Percentiles rank a stretch among this genome's conserved stretches.
These are phyloP conservation scores for Cercophora samala DNA, from an alignment of 495 filamentous ascomycete genomes.

Conservation along the genomic window DNA sequence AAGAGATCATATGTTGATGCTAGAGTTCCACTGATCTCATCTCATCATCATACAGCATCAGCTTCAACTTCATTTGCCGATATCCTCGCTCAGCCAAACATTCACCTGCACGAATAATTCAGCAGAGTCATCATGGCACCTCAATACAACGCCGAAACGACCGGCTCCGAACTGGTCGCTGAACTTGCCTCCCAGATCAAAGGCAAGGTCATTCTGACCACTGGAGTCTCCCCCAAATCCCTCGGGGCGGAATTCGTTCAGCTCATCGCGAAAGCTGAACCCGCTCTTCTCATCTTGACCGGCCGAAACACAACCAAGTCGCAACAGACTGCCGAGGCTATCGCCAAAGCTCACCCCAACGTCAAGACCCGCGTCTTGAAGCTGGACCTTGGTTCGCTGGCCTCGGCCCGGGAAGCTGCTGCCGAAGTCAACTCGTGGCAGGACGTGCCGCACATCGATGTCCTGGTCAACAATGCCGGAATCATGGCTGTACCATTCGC, in stretches of 20 bases:
- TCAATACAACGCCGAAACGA: conserved; percentile 19
- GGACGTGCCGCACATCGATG: conserved; percentile 48
- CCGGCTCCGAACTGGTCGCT: conserved; percentile 17
- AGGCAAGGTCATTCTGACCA: conserved; percentile 43
- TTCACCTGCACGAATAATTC: background rate
- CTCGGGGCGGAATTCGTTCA: conserved; percentile 43
- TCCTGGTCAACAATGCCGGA: conserved; percentile 69
- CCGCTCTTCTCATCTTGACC: conserved; percentile 46
- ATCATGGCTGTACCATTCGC: conserved; percentile 54
- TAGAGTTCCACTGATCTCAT: background rate
- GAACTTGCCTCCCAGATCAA: conserved; percentile 18
- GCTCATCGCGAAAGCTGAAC: conserved; percentile 39
- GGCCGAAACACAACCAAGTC: conserved; percentile 42
- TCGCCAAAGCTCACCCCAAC: conserved; percentile 20
- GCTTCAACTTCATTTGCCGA: background rate
- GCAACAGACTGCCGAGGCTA: conserved; percentile 33
- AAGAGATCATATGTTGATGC: background rate
- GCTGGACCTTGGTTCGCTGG: conserved; percentile 47
- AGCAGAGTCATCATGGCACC: conserved; percentile 22
- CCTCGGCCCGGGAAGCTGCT: conserved; percentile 42
- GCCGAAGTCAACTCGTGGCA: conserved; percentile 34
- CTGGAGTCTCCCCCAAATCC: conserved; percentile 42
- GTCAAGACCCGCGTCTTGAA: conserved; percentile 31
- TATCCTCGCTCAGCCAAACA: no score
- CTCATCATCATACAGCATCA: background rate